A percentile compares a stretch with the other conserved stretches of the same genome.
phyloP scores from a whole-genome alignment of 2,329 filamentous ascomycete species.

The Aspergillus latus region DNA sequence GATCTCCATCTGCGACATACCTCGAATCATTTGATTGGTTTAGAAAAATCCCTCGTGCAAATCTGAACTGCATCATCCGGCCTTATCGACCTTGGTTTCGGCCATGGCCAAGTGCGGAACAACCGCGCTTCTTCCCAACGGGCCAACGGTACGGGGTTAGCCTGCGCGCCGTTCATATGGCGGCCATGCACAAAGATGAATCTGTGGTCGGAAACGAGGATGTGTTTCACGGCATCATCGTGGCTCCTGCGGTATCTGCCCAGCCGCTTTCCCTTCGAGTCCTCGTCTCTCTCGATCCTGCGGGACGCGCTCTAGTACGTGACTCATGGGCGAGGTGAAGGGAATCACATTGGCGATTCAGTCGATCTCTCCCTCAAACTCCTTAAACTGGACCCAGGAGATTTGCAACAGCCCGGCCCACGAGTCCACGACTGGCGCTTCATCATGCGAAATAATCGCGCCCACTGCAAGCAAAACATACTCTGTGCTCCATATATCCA shows the following conservation, averaged over 20 bases:
- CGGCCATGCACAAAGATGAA: neutral
- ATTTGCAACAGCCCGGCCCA: neutral
- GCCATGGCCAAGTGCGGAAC: constrained; percentile 7
- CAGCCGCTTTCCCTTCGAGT: neutral
- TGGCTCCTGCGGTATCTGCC: neutral
- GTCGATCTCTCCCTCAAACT: constrained; percentile 5
- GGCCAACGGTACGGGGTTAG: constrained; percentile 3
- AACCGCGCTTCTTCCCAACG: neutral
- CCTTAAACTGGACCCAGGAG: constrained; percentile 3
- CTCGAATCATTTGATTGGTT: constrained; percentile 15
- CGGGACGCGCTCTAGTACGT: neutral
- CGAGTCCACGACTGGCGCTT: constrained; percentile 2
- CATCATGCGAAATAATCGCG: neutral
- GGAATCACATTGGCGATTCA: constrained; percentile 3
- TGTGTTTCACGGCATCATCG: neutral
- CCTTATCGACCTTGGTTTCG: constrained; percentile 14
- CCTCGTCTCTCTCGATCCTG: neutral
- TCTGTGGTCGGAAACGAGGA: neutral
- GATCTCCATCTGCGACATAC: neutral
- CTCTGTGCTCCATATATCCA: constrained; percentile 5
- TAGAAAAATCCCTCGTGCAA: constrained; percentile 27
- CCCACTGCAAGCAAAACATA: neutral
- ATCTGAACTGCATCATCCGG: constrained; percentile 10
- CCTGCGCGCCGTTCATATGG: neutral
- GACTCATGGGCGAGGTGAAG: constrained; percentile 8